These are phyloP conservation scores for Daldinia eschscholtzii DNA, from an alignment of 2,329 filamentous ascomycete species.

Conservation along the genomic window DNA sequence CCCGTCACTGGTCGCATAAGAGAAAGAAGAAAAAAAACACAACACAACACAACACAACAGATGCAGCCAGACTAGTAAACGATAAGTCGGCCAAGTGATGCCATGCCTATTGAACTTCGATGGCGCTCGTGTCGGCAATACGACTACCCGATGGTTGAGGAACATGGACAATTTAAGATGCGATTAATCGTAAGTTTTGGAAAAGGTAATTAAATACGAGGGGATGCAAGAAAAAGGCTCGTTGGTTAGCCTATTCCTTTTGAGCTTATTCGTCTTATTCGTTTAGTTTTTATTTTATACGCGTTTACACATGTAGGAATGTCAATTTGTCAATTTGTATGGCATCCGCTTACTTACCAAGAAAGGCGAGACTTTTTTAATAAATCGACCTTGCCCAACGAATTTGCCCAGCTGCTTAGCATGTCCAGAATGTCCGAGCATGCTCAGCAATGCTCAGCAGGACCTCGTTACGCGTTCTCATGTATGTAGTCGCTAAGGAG, in stretches of 20 bases:
- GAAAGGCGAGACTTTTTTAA: constrained; percentile 4
- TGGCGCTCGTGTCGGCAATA: neutral
- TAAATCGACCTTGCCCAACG: neutral
- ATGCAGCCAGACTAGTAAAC: neutral
- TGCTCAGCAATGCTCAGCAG: neutral
- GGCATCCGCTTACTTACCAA: neutral
- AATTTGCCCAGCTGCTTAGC: neutral
- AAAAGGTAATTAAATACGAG: constrained; percentile 8
- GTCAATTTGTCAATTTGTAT: neutral
- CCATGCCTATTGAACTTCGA: neutral
- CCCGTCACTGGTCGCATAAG: neutral
- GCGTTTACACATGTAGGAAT: constrained; percentile 1
- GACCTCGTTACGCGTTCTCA: constrained; percentile 8
- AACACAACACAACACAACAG: neutral
- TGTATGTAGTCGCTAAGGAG: constrained; percentile 8
- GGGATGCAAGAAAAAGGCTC: neutral
- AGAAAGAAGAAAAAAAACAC: neutral
- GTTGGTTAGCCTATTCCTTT: neutral
- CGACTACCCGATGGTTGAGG: neutral
- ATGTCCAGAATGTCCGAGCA: neutral
- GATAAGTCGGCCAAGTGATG: neutral
- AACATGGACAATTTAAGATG: neutral
- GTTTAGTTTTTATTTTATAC: neutral
- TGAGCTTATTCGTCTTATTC: neutral
- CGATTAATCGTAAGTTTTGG: neutral